Conservation (phyloP, 2,329 filamentous ascomycete species). For the Calycina marina region DNA sequence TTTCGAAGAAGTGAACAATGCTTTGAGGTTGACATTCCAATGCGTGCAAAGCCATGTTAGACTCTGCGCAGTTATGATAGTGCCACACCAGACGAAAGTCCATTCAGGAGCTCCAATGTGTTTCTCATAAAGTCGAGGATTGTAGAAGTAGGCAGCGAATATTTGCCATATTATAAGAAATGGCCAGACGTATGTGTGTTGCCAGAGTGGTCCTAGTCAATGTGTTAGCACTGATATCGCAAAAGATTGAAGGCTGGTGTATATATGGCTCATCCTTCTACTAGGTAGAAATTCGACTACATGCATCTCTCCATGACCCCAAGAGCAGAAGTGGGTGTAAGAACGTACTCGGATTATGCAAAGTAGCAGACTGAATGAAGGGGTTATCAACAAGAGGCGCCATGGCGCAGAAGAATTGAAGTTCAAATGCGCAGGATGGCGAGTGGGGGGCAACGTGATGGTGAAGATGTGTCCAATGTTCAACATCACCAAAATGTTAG, state of each 20-base stretch:
- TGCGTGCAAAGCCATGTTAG: conserved; percentile 91
- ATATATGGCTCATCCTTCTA: too few species aligned
- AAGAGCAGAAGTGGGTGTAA: too few species aligned
- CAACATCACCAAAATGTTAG: too few species aligned
- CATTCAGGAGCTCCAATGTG: conserved; percentile 92
- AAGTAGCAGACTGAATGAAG: conserved; percentile 75
- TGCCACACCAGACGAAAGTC: conserved; percentile 89
- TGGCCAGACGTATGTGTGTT: conserved; percentile 87
- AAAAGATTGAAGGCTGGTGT: too few species aligned
- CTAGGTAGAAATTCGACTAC: too few species aligned
- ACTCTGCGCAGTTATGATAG: conserved; percentile 76
- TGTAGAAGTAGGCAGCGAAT: conserved; percentile 80
- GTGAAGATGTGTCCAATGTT: background rate
- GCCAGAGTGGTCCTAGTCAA: conserved; percentile 46
- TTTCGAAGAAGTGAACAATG: conserved; percentile 63
- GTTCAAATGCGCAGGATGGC: conserved; percentile 2
- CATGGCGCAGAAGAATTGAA: conserved; percentile 30
- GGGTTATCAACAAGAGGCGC: conserved; percentile 78
- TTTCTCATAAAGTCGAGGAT: conserved; percentile 69
- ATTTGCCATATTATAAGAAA: conserved; percentile 84
- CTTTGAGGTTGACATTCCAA: conserved; percentile 85
- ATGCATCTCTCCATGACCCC: too few species aligned
- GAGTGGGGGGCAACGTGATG: background rate
- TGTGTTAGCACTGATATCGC: too few species aligned
- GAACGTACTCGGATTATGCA: conserved; percentile 56